Evolutionary conservation across 1,284 basidiomycete species (phyloP).

Genomic region (Microbotryum intermedium): DNA sequence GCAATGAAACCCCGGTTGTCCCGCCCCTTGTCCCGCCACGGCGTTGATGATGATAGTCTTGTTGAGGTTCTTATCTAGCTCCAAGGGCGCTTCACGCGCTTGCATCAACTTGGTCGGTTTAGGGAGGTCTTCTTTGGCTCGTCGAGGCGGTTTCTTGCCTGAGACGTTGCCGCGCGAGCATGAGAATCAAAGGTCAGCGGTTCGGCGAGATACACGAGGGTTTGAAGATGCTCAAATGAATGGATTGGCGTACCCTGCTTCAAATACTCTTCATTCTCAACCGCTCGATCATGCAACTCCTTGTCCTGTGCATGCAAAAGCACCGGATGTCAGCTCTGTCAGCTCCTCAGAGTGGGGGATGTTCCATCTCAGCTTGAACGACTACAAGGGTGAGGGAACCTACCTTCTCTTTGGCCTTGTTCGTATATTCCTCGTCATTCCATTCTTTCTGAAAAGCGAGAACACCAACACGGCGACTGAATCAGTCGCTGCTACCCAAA

Average conservation of each 20-base stretch:
- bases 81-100: constrained; percentile 66
- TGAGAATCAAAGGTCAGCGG: neutral
- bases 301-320: constrained; percentile 20
- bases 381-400: too few relatives aligned
- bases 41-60: constrained; percentile 88
- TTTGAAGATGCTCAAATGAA: neutral
- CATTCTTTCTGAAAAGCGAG: constrained; percentile 23
- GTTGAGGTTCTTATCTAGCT: constrained; percentile 79
- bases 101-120: constrained; percentile 86
- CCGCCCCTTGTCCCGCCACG: constrained; percentile 58
- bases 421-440: constrained; percentile 35
- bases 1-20: constrained; percentile 85
- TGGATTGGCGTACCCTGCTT: constrained; percentile 23
- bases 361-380: too few relatives aligned
- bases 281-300: constrained; percentile 28
- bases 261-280: constrained; percentile 23
- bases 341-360: neutral
- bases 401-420: constrained; percentile 32
- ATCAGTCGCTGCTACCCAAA: too few relatives aligned
- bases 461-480: too few relatives aligned
- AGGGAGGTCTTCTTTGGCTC: constrained; percentile 63
- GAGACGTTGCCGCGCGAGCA: neutral
- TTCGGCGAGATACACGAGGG: neutral
- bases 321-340: neutral
- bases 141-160: constrained; percentile 18